Base-by-base conservation (phyloP, 805 yeast genomes). In the Candida peoriensis region DNA sequence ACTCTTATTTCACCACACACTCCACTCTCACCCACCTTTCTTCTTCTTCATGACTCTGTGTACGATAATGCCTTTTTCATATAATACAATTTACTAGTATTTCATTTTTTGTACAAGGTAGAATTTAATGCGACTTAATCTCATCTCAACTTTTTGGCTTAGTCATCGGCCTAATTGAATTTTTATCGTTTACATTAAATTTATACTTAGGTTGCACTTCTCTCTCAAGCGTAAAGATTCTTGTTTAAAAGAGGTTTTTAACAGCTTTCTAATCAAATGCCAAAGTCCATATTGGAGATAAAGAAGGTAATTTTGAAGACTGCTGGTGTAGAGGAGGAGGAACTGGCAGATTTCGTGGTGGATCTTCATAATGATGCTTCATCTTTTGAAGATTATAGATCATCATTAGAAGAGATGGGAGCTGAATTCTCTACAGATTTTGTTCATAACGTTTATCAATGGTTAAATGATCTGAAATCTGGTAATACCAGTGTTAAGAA, bases 271-370 rank as follows among this genome's bases (percentile, higher is more conserved):
- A n/a, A n/a, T n/a, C n/a, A n/a, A n/a, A n/a, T n/a, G n/a, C n/a
- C n/a, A n/a, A 23, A 8, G 8, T 10, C 34, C 2, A 16, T 46
- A 8, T 34, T 25, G 5, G 34, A 36, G 1, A 21, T 48, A 9
- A 35, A 36, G 33, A 20, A 28, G 28, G 38, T 48, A 24, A 50
- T 61, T 21, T 35, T 42, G 6, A 28, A 35, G 12, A 37, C 52
- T 8, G 37, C 56, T 1, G 73, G 68, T 8, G 50, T 61, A 4
- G 58, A 61, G 24, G 78, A 74, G 37, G 55, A 52, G 24, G 57
- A 63, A 6, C 58, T 73, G 16, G 70, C 76, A 1, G 73, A 70
- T 39, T 73, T 68, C 45, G 55, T 76, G 5, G 38, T 65, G 11
- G 62, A 64, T 37, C 45, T 76, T 8, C 61, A 61, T 40, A 43